Percentiles rank a stretch among this genome's conserved stretches.
phyloP scores from a whole-genome alignment of 768 basidiomycete genomes.

The Mycena chlorophos region DNA sequence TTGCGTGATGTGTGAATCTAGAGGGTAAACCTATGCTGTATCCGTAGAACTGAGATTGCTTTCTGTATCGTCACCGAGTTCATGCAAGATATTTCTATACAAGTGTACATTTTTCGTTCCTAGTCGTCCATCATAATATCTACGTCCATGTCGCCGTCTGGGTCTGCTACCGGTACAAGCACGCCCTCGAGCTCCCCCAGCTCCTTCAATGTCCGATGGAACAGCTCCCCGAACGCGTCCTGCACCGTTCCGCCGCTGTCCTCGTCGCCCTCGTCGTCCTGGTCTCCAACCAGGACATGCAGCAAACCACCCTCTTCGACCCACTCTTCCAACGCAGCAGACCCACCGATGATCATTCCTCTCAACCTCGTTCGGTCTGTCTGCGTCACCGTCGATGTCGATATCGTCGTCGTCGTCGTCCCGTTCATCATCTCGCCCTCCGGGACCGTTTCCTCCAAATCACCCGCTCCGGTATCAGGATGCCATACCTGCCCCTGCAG shows the following conservation, averaged over 20 bases:
- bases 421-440: slow-evolving; percentile 28
- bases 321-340: slow-evolving; percentile 71
- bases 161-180: slow-evolving; percentile 20
- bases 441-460: slow-evolving; percentile 43
- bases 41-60: no score
- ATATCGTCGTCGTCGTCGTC: slow-evolving; percentile 37
- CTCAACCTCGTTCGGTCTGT: slow-evolving; percentile 73
- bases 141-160: no score
- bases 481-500: slow-evolving; percentile 71
- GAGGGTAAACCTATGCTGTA: no score
- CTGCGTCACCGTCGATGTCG: slow-evolving; percentile 59
- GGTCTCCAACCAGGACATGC: slow-evolving; percentile 29
- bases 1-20: no score
- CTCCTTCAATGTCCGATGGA: slow-evolving; percentile 59
- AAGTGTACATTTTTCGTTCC: no score
- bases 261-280: slow-evolving; percentile 18
- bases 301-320: slow-evolving; percentile 32
- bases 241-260: slow-evolving; percentile 50
- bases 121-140: no score
- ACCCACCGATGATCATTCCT: slow-evolving; percentile 63
- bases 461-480: slow-evolving; percentile 39
- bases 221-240: slow-evolving; percentile 64
- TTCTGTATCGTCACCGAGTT: no score
- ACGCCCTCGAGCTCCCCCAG: slow-evolving; percentile 49
- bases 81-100: no score